Conservation (phyloP, 2,329 filamentous ascomycete species). For the Fusarium lyarnte region DNA sequence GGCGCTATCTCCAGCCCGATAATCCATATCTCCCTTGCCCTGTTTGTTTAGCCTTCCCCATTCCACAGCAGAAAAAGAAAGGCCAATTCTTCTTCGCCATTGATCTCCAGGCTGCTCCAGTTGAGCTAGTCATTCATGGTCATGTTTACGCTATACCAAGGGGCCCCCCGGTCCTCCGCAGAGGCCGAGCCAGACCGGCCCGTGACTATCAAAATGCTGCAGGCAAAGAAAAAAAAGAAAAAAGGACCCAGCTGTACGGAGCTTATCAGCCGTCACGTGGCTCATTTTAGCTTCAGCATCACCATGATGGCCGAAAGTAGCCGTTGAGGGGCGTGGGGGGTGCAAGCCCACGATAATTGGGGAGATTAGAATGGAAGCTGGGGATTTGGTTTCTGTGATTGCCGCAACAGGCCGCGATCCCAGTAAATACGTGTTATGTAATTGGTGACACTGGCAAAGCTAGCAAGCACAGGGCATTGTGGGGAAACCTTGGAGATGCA, state of each 20-base stretch:
- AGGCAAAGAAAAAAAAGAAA: background rate
- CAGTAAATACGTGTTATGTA: constrained; percentile 32
- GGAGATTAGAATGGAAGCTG: constrained; percentile 24
- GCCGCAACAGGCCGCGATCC: constrained; percentile 38
- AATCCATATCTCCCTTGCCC: background rate
- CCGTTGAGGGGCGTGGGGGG: constrained; percentile 28
- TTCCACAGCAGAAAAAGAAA: constrained; percentile 7
- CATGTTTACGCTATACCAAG: constrained; percentile 10
- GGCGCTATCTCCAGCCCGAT: constrained; percentile 34
- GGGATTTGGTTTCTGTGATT: constrained; percentile 22
- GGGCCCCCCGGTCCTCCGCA: constrained; percentile 18
- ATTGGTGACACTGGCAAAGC: constrained; percentile 15
- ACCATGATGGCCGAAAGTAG: constrained; percentile 39
- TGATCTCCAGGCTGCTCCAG: constrained; percentile 14
- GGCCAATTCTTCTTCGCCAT: constrained; percentile 8
- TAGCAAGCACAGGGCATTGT: constrained; percentile 26
- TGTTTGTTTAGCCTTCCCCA: constrained; percentile 12
- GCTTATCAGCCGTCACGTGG: constrained; percentile 45
- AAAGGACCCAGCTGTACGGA: constrained; percentile 27
- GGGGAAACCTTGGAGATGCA: constrained; percentile 33
- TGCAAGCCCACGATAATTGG: constrained; percentile 20
- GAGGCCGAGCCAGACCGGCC: constrained; percentile 33
- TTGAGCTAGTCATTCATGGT: constrained; percentile 20
- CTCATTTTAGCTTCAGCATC: background rate
- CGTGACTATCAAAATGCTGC: constrained; percentile 9